phyloP scores from a whole-genome alignment of 2,329 filamentous ascomycete species.

The Lachnum nothofagi region DNA sequence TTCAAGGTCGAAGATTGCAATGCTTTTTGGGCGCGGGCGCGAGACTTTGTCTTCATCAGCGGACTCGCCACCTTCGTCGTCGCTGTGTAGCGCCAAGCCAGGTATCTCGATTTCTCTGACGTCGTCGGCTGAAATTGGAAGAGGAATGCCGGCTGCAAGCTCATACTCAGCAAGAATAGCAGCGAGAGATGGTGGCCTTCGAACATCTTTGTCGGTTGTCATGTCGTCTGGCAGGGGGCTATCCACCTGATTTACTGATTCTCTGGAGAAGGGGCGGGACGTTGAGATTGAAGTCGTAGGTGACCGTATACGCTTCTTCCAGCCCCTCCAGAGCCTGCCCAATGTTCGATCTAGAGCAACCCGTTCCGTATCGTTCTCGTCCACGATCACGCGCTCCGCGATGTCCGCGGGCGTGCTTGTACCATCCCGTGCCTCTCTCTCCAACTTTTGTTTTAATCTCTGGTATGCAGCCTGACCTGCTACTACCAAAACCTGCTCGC shows the following conservation, averaged over 20 bases:
- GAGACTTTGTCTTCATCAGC: slow-evolving; percentile 35
- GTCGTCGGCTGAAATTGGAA: slow-evolving; percentile 64
- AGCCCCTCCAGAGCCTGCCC: slow-evolving; percentile 86
- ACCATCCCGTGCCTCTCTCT: slow-evolving; percentile 54
- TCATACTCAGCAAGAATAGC: slow-evolving; percentile 25
- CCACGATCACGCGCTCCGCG: slow-evolving; percentile 69
- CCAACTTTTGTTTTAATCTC: slow-evolving; percentile 54
- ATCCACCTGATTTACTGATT: slow-evolving; percentile 38
- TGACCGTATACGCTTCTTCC: slow-evolving; percentile 78
- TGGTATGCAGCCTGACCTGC: slow-evolving; percentile 79
- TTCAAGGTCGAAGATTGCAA: slow-evolving; percentile 37
- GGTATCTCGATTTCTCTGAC: slow-evolving; percentile 77
- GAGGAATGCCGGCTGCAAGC: slow-evolving; percentile 55
- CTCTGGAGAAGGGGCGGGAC: slow-evolving; percentile 45
- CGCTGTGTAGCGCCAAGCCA: slow-evolving; percentile 57
- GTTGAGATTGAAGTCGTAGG: slow-evolving; percentile 45
- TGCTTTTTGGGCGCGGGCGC: slow-evolving; percentile 37
- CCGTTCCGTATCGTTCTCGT: slow-evolving; percentile 88
- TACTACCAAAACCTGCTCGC: slow-evolving; percentile 82
- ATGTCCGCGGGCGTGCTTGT: slow-evolving; percentile 41
- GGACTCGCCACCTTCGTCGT: slow-evolving; percentile 52
- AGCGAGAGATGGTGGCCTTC: slow-evolving; percentile 18
- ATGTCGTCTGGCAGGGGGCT: slow-evolving; percentile 38
- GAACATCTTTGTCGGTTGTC: slow-evolving; percentile 16
- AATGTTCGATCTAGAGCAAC: slow-evolving; percentile 84